These are phyloP conservation scores for Gnomoniopsis sp. DNA, from an alignment of 2,329 filamentous ascomycete species.

Conservation along the genomic window DNA sequence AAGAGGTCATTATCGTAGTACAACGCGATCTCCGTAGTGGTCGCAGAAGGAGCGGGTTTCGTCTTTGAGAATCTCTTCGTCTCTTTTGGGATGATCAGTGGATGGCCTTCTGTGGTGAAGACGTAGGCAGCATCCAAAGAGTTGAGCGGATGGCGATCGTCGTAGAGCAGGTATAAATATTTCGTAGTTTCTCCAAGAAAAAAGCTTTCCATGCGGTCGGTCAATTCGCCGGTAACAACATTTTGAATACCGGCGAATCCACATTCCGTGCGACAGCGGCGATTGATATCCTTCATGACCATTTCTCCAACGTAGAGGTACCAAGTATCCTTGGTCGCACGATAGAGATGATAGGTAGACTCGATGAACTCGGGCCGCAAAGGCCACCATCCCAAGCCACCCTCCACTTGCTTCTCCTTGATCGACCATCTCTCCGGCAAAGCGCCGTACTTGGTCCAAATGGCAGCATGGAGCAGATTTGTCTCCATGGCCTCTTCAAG, in stretches of 20 bases:
- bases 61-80: constrained; percentile 24
- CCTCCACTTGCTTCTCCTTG: constrained; percentile 77
- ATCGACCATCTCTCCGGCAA: constrained; percentile 94
- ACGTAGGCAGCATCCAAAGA: constrained; percentile 82
- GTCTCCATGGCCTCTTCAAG: constrained; percentile 87
- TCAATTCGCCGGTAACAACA: constrained; percentile 77
- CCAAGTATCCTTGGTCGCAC: constrained; percentile 91
- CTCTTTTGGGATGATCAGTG: constrained; percentile 72
- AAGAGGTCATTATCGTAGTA: constrained; percentile 42
- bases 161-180: constrained; percentile 90
- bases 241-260: constrained; percentile 91
- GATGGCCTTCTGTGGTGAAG: constrained; percentile 95
- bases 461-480: constrained; percentile 83
- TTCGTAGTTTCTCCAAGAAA: constrained; percentile 96
- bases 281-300: constrained; percentile 82
- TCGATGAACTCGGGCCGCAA: constrained; percentile 96
- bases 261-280: constrained; percentile 84
- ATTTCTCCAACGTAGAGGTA: constrained; percentile 96
- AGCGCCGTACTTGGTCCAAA: constrained; percentile 94
- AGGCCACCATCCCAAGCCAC: constrained; percentile 89
- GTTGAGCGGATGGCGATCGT: constrained; percentile 82
- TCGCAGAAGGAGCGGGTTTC: constrained; percentile 16
- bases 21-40: constrained; percentile 17
- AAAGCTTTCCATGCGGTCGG: constrained; percentile 97
- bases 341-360: constrained; percentile 93